A percentile compares a stretch with the other conserved stretches of the same genome.
phyloP scores from a whole-genome alignment of 345 rosid species.

The Sapria himalayana region DNA sequence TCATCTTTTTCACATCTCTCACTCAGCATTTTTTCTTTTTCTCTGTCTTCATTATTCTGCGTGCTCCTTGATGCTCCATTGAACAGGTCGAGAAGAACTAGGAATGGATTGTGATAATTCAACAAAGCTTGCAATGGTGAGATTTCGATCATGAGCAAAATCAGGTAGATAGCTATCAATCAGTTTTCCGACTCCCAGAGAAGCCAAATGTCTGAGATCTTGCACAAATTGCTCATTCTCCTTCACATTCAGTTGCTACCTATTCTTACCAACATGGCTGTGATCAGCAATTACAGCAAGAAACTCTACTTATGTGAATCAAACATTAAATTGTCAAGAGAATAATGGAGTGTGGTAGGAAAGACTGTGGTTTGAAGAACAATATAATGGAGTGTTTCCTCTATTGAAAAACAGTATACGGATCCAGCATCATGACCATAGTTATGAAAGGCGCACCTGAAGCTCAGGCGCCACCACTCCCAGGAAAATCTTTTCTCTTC shows the following conservation, averaged over 20 bases:
- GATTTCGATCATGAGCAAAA: no score
- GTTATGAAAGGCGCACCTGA: no score
- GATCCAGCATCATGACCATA: slow-evolving; percentile 73
- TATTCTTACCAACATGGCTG: slow-evolving; percentile 31
- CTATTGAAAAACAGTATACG: slow-evolving; percentile 60
- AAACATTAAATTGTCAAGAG: slow-evolving; percentile 27
- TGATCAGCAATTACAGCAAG: slow-evolving; percentile 56
- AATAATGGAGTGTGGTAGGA: slow-evolving; percentile 74
- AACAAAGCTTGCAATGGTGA: no score
- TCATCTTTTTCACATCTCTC: slow-evolving; percentile 89
- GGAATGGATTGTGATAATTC: slow-evolving; percentile 83
- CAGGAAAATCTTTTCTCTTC: no score
- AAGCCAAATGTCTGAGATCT: slow-evolving; percentile 25
- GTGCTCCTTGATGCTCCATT: slow-evolving; percentile 68
- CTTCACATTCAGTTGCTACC: slow-evolving; percentile 13
- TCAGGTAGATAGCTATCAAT: no score
- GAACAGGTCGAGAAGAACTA: slow-evolving; percentile 89
- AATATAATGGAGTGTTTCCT: slow-evolving; percentile 92
- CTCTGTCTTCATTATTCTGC: slow-evolving; percentile 36
- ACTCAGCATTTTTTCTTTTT: slow-evolving; percentile 67
- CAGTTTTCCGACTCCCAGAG: slow-evolving; percentile 44
- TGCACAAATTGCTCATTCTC: slow-evolving; percentile 15
- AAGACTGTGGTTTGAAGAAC: slow-evolving; percentile 61
- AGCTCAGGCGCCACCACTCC: no score
- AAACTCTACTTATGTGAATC: slow-evolving; percentile 29